phyloP scores from a whole-genome alignment of 371 early-diverging fungal species.

The Actinomortierella wolfii region DNA sequence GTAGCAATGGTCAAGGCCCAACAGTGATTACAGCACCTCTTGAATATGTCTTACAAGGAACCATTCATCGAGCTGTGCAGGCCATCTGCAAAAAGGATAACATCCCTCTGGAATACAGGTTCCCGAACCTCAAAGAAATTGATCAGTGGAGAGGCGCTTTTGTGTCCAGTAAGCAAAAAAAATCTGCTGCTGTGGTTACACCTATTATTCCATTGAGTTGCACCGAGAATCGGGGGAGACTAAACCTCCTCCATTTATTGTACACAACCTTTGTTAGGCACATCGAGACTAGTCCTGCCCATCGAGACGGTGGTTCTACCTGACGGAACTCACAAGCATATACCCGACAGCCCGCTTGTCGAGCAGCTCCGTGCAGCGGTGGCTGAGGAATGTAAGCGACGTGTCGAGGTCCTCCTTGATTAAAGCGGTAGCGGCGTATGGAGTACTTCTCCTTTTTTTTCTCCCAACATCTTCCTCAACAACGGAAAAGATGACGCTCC shows the following conservation, averaged over 20 bases:
- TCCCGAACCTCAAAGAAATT: conserved; percentile 51
- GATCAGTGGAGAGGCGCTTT: conserved; percentile 64
- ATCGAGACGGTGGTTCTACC: conserved; percentile 49
- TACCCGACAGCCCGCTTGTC: conserved; percentile 17
- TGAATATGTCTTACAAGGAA: conserved; percentile 62
- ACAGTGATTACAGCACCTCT: conserved; percentile 59
- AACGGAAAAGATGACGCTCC: too few species aligned
- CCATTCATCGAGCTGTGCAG: conserved; percentile 49
- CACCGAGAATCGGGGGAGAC: too few species aligned
- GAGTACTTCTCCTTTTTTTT: not conserved
- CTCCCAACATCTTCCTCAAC: not conserved
- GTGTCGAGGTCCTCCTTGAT: conserved; percentile 18
- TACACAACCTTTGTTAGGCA: conserved; percentile 34
- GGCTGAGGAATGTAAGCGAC: conserved; percentile 17
- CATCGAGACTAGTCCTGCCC: conserved; percentile 58
- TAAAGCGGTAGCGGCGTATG: not conserved
- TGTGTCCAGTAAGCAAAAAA: conserved; percentile 65
- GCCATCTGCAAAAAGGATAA: conserved; percentile 52
- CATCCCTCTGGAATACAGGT: conserved; percentile 53
- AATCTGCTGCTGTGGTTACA: too few species aligned
- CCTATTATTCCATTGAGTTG: too few species aligned
- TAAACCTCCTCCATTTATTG: too few species aligned
- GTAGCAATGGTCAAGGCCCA: conserved; percentile 17
- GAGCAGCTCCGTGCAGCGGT: conserved; percentile 26
- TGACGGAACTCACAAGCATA: conserved; percentile 16